phyloP scores from a whole-genome alignment of 805 yeast genomes.

The Saccharomycopsis capsularis region DNA sequence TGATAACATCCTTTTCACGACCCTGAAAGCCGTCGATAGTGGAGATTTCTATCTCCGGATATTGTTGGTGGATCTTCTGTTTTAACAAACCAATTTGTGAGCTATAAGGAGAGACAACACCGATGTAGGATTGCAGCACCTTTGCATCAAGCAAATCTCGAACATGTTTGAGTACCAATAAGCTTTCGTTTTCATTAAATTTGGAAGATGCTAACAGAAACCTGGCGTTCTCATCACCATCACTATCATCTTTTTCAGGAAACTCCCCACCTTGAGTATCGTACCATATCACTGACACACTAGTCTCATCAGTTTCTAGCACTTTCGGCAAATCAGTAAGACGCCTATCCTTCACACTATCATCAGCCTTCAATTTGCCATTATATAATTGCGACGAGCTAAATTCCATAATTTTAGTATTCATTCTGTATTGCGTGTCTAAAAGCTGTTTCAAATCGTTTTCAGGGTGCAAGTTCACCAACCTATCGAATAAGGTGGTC shows the following conservation, averaged over 20 bases:
- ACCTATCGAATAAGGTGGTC: constrained; percentile 73
- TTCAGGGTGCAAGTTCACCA: constrained; percentile 44
- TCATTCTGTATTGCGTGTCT: constrained; percentile 85
- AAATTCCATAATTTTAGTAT: constrained; percentile 66
- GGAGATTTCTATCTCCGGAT: constrained; percentile 59
- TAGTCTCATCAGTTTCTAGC: constrained; percentile 47
- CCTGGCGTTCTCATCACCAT: constrained; percentile 20
- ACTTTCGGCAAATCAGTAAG: constrained; percentile 51
- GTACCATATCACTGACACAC: constrained; percentile 63
- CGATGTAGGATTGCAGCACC: constrained; percentile 53
- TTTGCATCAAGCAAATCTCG: constrained; percentile 43
- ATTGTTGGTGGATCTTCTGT: constrained; percentile 32
- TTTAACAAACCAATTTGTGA: constrained; percentile 73
- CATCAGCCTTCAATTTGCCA: constrained; percentile 55
- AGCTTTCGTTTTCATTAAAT: constrained; percentile 70
- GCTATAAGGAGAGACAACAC: constrained; percentile 83
- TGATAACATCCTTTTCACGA: constrained; percentile 82
- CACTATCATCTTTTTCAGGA: constrained; percentile 45
- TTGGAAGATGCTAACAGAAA: constrained; percentile 34
- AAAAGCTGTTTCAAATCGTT: constrained; percentile 46
- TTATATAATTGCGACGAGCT: constrained; percentile 63
- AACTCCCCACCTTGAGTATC: constrained; percentile 91
- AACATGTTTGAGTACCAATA: constrained; percentile 53
- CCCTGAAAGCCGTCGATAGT: constrained; percentile 98
- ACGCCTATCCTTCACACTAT: constrained; percentile 43